Base-by-base conservation (phyloP, 805 yeast species). In the Suhomyces sp. region DNA sequence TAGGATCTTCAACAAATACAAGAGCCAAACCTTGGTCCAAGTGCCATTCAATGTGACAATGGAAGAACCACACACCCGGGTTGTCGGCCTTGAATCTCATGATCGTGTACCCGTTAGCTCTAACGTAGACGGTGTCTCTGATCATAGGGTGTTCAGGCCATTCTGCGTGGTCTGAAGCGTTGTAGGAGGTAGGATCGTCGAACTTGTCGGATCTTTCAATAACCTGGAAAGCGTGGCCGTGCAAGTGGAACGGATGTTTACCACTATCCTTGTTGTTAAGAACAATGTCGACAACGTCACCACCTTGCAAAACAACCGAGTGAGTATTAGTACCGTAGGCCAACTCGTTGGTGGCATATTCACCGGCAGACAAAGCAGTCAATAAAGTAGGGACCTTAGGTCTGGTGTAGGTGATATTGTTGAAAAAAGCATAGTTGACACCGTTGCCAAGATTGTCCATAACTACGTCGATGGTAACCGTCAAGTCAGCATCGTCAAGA, bases 31-130 rank as follows among this genome's bases (percentile, higher is more conserved):
- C 99, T 77, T 94, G 98, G 64, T 85, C 80, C 78, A 93, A 81
- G 76, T 94, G 99, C 99, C 99, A 93, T 69, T 94, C 98, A 64
- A 94, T 87, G 69, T 93, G 99, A 73, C 99, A 93, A 76, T 93
- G 99, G 96, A 94, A 94, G 70, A 85, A 82, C 99, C 98, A 93
- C 43, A 92, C 92, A 76, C 99, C 99, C 29, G 98, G 99, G 70
- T 94, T 94, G 67, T 87, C 85, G 49, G 98, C 96, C 64, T 81
- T 82, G 79, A 91, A 93, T 67, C 98, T 82, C 56, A 93, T 65
- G 29, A 89, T 92, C 63, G 91, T 80, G 74, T 89, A 85, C 1
- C 97, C 91, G 65, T 88, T 88, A 24, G 96, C 91, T 66, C 84
- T 81, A 45, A 88, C 89, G 61, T 84, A 86, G 9, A 87, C 73